Base-by-base conservation (phyloP, 2,329 filamentous ascomycete species). In the Aulographum hederae region DNA sequence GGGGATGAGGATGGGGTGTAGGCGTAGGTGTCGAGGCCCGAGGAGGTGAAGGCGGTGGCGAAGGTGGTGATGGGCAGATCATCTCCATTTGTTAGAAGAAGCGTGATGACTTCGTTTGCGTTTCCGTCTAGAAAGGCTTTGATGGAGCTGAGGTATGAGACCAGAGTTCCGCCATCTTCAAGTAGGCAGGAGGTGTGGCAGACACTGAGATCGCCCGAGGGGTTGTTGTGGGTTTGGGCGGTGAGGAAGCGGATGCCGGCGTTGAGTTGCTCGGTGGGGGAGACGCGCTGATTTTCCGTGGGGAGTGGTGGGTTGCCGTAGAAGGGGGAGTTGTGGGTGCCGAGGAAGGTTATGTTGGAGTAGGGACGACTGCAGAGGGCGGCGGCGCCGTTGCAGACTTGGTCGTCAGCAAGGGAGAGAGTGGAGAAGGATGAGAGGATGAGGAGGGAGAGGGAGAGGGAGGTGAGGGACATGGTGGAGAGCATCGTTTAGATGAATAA, bases 281-380 rank as follows among this genome's bases (percentile, higher is more conserved):
- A 59, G 31, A 70, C 57, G 38, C 67, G 65, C 45, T 79, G 73
- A 48, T 76, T 74, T 37, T 73, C 42, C 10, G 27, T 10, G 10
- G 27, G 27, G 8, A 10, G 8, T n/a, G n/a, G n/a, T n/a, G n/a
- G n/a, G 31, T 56, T 40, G 26, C 73, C 69, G 26, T 73, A 63
- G 43, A 78, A 78, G 23, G 70, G 63, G 11, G 65, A 67, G 52
- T 79, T 65, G 52, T 79, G 75, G 5, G 73, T 61, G 16, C 72
- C 75, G 13, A 73, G 52, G 36, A 67, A 64, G n/a, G 65, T 65
- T 33, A 76, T 48, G 23, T 72, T 60, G 38, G 68, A 67, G 52
- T 75, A 77, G 26, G 47, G 51, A 25, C 65, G 62, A 30, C 48
- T 46, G 51, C 72, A 77, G 33, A 69, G 64, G 25, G 59, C 58